A percentile compares a stretch with the other conserved stretches of the same genome.
These are phyloP conservation scores for Lipomyces orientalis DNA, from an alignment of 805 yeast species.

Conservation along the genomic window DNA sequence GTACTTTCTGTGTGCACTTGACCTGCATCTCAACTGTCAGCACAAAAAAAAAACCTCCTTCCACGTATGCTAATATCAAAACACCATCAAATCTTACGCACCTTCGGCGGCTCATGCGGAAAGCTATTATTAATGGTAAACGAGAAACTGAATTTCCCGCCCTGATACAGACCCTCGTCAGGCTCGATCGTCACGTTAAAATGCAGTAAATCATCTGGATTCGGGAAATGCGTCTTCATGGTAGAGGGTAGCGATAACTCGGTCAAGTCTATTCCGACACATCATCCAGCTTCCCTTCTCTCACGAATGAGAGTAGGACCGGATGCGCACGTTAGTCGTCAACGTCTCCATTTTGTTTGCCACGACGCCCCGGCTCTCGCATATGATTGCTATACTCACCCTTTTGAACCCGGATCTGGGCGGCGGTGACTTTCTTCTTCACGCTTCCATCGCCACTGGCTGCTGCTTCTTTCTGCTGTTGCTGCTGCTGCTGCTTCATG, in stretches of 20 bases:
- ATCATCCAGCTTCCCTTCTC: background rate
- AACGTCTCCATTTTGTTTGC: background rate
- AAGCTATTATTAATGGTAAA: conserved; percentile 70
- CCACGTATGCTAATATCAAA: background rate
- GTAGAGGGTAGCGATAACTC: conserved; percentile 69
- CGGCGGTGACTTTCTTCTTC: conserved; percentile 56
- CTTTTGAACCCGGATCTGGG: conserved; percentile 76
- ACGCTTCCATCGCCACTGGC: conserved; percentile 39
- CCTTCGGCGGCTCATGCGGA: conserved; percentile 93
- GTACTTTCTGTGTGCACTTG: conserved; percentile 43
- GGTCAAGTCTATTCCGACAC: conserved; percentile 55
- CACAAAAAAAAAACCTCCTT: background rate
- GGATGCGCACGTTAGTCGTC: background rate
- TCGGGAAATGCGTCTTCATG: conserved; percentile 57
- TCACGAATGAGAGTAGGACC: background rate
- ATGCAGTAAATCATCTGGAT: conserved; percentile 63
- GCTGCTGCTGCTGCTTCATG: conserved; percentile 62
- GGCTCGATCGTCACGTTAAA: conserved; percentile 66
- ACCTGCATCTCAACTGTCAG: conserved; percentile 27
- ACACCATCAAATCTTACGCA: conserved; percentile 43
- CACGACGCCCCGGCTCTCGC: background rate
- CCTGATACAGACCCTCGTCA: conserved; percentile 70
- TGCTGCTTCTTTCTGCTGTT: conserved; percentile 50
- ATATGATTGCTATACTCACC: conserved; percentile 23
- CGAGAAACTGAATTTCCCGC: conserved; percentile 74